Percentiles rank a stretch among this genome's conserved stretches.
Conservation (phyloP, 2,329 filamentous ascomycete species). For the Pseudogymnoascus sp. region DNA sequence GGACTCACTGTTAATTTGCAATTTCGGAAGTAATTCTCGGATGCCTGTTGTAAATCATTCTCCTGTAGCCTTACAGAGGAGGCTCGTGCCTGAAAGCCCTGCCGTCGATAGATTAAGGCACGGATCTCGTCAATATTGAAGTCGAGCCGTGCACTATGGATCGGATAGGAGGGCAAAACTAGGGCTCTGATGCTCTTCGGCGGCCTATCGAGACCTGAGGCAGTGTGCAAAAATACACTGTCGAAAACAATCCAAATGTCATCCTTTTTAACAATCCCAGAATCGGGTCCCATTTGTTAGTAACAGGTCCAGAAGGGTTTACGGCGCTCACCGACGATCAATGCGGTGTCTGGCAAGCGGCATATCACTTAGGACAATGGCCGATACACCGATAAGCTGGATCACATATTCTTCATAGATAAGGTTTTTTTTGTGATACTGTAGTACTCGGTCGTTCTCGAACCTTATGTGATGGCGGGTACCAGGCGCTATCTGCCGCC, state of each 20-base stretch:
- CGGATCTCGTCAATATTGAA: background rate
- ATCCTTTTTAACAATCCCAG: background rate
- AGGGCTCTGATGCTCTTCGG: background rate
- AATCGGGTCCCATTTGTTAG: background rate
- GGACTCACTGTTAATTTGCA: background rate
- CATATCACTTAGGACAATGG: background rate
- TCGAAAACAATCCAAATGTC: background rate
- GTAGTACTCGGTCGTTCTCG: background rate
- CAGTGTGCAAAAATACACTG: background rate
- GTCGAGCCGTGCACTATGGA: background rate
- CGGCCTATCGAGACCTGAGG: background rate
- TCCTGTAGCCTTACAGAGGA: background rate
- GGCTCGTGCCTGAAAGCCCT: background rate
- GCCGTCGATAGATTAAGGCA: conserved; percentile 2
- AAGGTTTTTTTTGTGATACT: background rate
- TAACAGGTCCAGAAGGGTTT: background rate
- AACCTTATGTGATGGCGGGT: background rate
- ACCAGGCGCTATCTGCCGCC: background rate
- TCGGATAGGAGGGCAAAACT: background rate
- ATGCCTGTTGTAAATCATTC: conserved; percentile 2
- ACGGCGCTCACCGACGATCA: background rate
- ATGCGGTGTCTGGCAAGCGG: background rate
- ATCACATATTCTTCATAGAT: background rate
- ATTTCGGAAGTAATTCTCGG: background rate
- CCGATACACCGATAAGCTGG: background rate